Conservation (phyloP, 2,329 filamentous ascomycete species). For the Macrophomina phaseolina region DNA sequence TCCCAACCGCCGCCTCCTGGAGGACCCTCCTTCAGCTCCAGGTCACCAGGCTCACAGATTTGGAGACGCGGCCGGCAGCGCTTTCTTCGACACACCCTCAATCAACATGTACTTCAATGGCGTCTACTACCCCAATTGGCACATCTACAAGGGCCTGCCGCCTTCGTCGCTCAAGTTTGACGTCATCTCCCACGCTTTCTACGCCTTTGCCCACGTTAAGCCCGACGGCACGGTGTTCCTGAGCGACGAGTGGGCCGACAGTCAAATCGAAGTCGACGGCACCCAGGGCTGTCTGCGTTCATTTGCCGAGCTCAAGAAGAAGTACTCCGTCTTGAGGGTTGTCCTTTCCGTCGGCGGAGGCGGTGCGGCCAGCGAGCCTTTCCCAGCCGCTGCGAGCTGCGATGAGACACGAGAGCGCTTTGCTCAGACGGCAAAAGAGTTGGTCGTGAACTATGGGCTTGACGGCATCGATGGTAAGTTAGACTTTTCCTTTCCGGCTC, state of each 20-base stretch:
- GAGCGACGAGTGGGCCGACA: constrained; percentile 82
- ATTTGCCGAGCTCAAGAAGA: constrained; percentile 73
- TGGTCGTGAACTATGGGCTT: constrained; percentile 73
- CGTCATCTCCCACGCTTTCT: constrained; percentile 82
- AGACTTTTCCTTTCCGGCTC: background rate
- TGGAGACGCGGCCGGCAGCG: background rate
- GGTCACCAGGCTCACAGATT: background rate
- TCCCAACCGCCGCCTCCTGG: constrained; percentile 22
- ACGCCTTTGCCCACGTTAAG: constrained; percentile 76
- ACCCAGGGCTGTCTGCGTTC: constrained; percentile 67
- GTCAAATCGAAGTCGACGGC: constrained; percentile 73
- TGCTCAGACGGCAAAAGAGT: constrained; percentile 67
- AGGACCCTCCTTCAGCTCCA: background rate
- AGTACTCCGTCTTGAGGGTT: constrained; percentile 73
- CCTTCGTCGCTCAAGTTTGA: constrained; percentile 76
- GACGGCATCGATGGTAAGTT: constrained; percentile 77
- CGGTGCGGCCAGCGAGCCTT: constrained; percentile 67
- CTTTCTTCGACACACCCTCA: constrained; percentile 22
- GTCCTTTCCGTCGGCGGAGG: constrained; percentile 81
- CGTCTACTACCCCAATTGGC: constrained; percentile 83
- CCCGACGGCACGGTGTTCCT: constrained; percentile 83
- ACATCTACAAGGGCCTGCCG: constrained; percentile 74
- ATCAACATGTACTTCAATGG: constrained; percentile 65
- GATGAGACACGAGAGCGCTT: constrained; percentile 70
- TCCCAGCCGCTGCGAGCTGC: constrained; percentile 69